A percentile compares a stretch with the other conserved stretches of the same genome.
Conservation (phyloP, 495 filamentous ascomycete genomes). For the Emericellopsis terricola region DNA sequence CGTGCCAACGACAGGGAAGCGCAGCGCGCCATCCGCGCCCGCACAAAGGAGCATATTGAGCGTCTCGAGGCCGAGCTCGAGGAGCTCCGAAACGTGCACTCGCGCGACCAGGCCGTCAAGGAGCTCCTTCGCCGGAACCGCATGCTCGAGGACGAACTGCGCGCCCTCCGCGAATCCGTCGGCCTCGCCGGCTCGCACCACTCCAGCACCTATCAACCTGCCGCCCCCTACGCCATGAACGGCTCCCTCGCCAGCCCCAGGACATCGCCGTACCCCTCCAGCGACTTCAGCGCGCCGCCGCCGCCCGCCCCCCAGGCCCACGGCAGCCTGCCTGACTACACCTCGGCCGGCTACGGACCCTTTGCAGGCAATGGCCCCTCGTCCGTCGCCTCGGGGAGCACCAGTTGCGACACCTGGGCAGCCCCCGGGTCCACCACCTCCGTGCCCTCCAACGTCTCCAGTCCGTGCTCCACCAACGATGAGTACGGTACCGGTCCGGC, state of each 20-base stretch:
- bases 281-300: not conserved
- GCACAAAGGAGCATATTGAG: conserved; percentile 70
- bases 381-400: too few relatives aligned
- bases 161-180: conserved; percentile 11
- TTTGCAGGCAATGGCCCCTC: not conserved
- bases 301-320: too few relatives aligned
- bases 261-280: conserved; percentile 2
- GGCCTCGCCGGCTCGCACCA: conserved; percentile 10
- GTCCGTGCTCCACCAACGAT: conserved; percentile 19
- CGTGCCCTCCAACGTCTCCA: conserved; percentile 20
- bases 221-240: conserved; percentile 8
- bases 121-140: conserved; percentile 17
- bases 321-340: not conserved
- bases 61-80: conserved; percentile 50
- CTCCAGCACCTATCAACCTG: conserved; percentile 4
- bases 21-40: conserved; percentile 67
- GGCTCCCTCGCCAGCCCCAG: conserved; percentile 1
- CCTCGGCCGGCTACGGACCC: not conserved
- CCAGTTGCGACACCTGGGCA: conserved; percentile 5
- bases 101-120: conserved; percentile 17
- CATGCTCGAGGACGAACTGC: conserved; percentile 19
- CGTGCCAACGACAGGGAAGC: conserved; percentile 80
- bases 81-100: conserved; percentile 25
- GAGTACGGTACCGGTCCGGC: conserved; percentile 18
- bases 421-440: not conserved